Base-by-base conservation (phyloP, 352 stramenopile species). In the Poterioochromonas sp. region DNA sequence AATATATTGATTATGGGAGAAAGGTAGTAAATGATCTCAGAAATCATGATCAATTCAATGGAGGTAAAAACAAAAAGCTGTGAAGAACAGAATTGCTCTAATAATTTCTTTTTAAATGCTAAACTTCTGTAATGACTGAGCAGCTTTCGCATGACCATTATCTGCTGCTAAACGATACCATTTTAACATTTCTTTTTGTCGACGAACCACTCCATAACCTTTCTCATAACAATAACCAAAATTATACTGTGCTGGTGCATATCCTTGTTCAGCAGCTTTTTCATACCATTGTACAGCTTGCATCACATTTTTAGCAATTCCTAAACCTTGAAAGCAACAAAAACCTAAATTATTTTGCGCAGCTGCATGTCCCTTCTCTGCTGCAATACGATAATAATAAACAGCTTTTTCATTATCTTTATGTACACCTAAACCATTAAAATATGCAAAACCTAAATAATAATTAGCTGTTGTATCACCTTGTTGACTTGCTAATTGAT, bases 221-320 rank as follows among this genome's bases (percentile, higher is more conserved):
- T 44, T 18, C 8, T 69, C 29, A 69, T 69, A 69, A 43, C 60
- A 69, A 20, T n/a, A 20, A 26, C 60, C 60, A 11, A 69, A 43
- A 8, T 43, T 40, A 1, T 1, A 20, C 26, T 44, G 35, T 69
- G 60, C 60, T 8, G 39, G 1, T 1, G n/a, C 35, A 69, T 40
- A 43, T 1, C 60, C 60, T 43, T 69, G 60, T 44, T 22, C 5
- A 18, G 60, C 22, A 26, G 60, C 22, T 62, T 12, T 29, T 34
- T 2, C 2, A 62, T 62, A 62, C 51, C 51, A 62, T 32, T 62
- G 2, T 8, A 62, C 5, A 32, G 51, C 51, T 62, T 62, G 15
- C 26, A 34, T 2, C 29, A 8, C 2, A 29, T 62, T 32, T 32
- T 32, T 22, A 32, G 51, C 51, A 8, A 62, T 22, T 32, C 51